A percentile compares a stretch with the other conserved stretches of the same genome.
Evolutionary conservation across 805 yeast genomes (phyloP).

Genomic region (Pichia nanzhaoensis): DNA sequence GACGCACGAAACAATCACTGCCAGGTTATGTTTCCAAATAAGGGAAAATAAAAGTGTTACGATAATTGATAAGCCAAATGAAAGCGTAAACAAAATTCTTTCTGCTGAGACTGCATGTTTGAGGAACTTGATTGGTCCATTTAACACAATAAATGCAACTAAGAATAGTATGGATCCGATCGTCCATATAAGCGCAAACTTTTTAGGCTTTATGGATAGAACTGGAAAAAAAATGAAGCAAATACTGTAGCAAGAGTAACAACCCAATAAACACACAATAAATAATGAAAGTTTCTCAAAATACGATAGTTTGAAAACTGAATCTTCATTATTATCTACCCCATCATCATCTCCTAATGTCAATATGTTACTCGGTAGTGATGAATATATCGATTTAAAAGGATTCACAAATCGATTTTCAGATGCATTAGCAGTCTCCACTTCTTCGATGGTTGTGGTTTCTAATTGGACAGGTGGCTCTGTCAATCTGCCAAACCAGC

Average conservation of each 20-base stretch:
- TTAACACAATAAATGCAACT: slow-evolving; percentile 74
- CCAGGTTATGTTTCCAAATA: slow-evolving; percentile 52
- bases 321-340: neutral
- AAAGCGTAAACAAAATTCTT: slow-evolving; percentile 64
- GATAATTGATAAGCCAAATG: slow-evolving; percentile 67
- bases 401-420: neutral
- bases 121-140: slow-evolving; percentile 75
- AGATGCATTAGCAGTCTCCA: neutral
- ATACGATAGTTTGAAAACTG: slow-evolving; percentile 50
- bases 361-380: neutral
- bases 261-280: slow-evolving; percentile 61
- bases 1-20: slow-evolving; percentile 64
- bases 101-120: slow-evolving; percentile 62
- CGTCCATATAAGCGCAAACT: slow-evolving; percentile 81
- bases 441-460: neutral
- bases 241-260: slow-evolving; percentile 64
- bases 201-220: slow-evolving; percentile 72
- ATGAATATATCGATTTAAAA: neutral
- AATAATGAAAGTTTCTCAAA: slow-evolving; percentile 75
- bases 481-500: neutral
- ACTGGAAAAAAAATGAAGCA: slow-evolving; percentile 80
- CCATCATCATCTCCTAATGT: neutral
- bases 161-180: slow-evolving; percentile 79
- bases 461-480: neutral
- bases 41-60: slow-evolving; percentile 68